These are phyloP conservation scores for Leishmania turanica DNA, from an alignment of 208 protist species.

Conservation along the genomic window DNA sequence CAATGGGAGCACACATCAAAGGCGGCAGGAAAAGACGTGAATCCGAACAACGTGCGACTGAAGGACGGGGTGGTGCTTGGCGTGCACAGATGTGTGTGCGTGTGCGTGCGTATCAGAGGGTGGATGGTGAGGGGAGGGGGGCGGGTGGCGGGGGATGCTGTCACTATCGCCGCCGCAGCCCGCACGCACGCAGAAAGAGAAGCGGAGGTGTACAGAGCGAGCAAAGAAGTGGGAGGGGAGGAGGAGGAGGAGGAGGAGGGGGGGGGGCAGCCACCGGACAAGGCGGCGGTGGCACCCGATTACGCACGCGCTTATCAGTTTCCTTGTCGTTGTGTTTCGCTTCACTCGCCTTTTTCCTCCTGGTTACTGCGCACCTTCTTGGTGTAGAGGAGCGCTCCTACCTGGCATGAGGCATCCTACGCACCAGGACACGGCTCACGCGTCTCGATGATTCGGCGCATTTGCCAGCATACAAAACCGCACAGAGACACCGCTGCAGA, in stretches of 20 bases:
- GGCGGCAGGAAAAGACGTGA: background rate
- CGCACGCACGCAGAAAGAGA: background rate
- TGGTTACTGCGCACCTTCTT: background rate
- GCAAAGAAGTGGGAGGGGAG: background rate
- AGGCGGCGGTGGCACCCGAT: background rate
- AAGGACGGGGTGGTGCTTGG: background rate
- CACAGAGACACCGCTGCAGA: background rate
- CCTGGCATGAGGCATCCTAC: background rate
- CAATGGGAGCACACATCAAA: no score
- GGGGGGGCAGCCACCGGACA: background rate
- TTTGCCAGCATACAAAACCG: background rate
- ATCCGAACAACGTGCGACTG: background rate
- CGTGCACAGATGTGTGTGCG: background rate
- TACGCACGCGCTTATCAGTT: background rate
- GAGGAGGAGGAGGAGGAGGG: no score
- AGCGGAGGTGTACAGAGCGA: background rate
- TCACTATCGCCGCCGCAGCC: background rate
- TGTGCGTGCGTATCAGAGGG: background rate
- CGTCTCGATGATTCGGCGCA: background rate
- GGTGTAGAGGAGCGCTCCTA: background rate
- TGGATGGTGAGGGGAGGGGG: background rate
- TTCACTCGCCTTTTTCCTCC: background rate
- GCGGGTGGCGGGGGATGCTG: background rate
- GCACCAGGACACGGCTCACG: background rate
- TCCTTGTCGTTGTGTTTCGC: background rate